Evolutionary conservation across 2,329 filamentous ascomycete species (phyloP).

Genomic region (Didymella pomorum): DNA sequence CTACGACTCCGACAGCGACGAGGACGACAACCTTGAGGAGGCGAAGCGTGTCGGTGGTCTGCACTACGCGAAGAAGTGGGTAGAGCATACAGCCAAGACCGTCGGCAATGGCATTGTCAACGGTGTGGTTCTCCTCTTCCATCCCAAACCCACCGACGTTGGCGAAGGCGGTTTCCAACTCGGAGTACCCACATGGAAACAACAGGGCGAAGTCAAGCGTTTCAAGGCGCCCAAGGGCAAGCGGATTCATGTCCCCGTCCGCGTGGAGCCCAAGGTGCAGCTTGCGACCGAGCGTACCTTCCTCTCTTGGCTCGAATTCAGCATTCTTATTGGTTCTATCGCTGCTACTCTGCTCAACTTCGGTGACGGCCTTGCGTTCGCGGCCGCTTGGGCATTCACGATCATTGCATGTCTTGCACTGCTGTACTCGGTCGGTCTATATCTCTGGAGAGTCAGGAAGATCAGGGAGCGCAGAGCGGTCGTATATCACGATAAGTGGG

Average conservation of each 20-base stretch:
- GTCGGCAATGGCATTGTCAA: slow-evolving; percentile 49
- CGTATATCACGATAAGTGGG: slow-evolving; percentile 89
- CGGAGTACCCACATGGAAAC: slow-evolving; percentile 55
- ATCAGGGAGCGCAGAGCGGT: slow-evolving; percentile 86
- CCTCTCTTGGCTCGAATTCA: slow-evolving; percentile 96
- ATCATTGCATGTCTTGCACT: slow-evolving; percentile 78
- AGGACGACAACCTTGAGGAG: slow-evolving; percentile 78
- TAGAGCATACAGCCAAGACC: slow-evolving; percentile 60
- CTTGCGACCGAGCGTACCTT: slow-evolving; percentile 97
- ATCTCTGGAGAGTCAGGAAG: slow-evolving; percentile 85
- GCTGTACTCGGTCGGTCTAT: slow-evolving; percentile 83
- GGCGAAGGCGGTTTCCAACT: slow-evolving; percentile 52
- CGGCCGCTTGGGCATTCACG: slow-evolving; percentile 76
- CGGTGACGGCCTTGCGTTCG: slow-evolving; percentile 47
- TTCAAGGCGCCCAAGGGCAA: slow-evolving; percentile 81
- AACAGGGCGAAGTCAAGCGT: slow-evolving; percentile 52
- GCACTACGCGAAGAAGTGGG: slow-evolving; percentile 71
- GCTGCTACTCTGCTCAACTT: slow-evolving; percentile 54
- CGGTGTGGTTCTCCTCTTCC: slow-evolving; percentile 45
- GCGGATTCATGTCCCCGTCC: slow-evolving; percentile 89
- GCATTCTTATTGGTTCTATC: slow-evolving; percentile 79
- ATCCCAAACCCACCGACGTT: slow-evolving; percentile 55
- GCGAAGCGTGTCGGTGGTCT: slow-evolving; percentile 78
- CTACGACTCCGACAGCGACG: slow-evolving; percentile 91
- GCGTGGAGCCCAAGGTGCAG: slow-evolving; percentile 97